Conservation (phyloP, 2,329 filamentous ascomycete genomes). For the Monosporascus ibericus region DNA sequence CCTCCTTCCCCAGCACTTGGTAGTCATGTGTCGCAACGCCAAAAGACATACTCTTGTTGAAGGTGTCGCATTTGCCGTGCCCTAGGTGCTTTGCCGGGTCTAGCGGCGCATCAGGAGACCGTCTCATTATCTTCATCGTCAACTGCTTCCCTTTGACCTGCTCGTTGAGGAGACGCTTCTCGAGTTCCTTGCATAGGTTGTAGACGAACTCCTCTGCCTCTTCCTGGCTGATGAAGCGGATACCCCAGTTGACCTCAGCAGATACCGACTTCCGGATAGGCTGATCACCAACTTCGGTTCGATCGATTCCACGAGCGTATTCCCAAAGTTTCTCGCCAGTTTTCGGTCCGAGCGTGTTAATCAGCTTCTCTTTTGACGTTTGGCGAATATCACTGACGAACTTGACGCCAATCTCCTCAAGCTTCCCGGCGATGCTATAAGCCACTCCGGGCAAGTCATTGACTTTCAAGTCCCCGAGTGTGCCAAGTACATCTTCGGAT, state of each 20-base stretch:
- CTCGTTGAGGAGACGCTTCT: constrained; percentile 74
- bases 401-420: constrained; percentile 80
- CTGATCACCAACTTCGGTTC: constrained; percentile 78
- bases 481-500: constrained; percentile 69
- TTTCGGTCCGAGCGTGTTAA: constrained; percentile 75
- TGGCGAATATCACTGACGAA: constrained; percentile 78
- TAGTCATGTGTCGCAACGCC: constrained; percentile 77
- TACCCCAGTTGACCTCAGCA: constrained; percentile 97
- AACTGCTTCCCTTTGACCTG: constrained; percentile 81
- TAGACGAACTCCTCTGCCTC: constrained; percentile 90
- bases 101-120: constrained; percentile 77
- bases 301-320: constrained; percentile 84
- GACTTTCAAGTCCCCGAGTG: constrained; percentile 72
- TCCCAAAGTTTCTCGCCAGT: constrained; percentile 88
- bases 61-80: constrained; percentile 90
- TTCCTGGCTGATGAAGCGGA: constrained; percentile 84
- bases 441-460: constrained; percentile 88
- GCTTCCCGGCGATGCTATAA: constrained; percentile 76
- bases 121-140: constrained; percentile 91
- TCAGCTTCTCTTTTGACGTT: constrained; percentile 68
- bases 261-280: constrained; percentile 88
- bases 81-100: constrained; percentile 91
- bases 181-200: constrained; percentile 78
- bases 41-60: constrained; percentile 80
- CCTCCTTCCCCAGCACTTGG: constrained; percentile 70